A percentile compares a stretch with the other conserved stretches of the same genome.
Evolutionary conservation across 2,329 filamentous ascomycete genomes (phyloP).

Genomic region (Bipolaris sorokiniana): DNA sequence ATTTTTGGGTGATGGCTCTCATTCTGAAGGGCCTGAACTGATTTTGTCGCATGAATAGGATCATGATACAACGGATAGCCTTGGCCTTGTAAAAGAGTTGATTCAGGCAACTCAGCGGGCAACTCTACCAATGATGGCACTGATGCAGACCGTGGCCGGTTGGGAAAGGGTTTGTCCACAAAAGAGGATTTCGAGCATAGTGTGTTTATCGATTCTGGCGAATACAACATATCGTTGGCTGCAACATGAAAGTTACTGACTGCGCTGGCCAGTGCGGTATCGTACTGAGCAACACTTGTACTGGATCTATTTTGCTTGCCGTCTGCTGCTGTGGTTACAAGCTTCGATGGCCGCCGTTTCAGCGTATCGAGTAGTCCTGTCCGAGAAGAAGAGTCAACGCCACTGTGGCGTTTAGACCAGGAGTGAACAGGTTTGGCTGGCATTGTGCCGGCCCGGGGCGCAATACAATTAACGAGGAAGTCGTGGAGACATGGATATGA

Average conservation of each 20-base stretch:
- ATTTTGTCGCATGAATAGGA: conserved; percentile 20
- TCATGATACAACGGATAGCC: conserved; percentile 32
- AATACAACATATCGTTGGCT: conserved; percentile 53
- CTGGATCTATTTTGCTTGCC: conserved; percentile 27
- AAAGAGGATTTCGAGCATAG: conserved; percentile 35
- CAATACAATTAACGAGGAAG: conserved; percentile 6
- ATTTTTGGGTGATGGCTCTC: conserved; percentile 15
- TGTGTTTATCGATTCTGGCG: conserved; percentile 45
- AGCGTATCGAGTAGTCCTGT: conserved; percentile 43
- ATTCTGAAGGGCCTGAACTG: conserved; percentile 19
- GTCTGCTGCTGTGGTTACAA: conserved; percentile 38
- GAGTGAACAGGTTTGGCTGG: conserved; percentile 53
- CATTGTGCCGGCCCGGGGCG: conserved; percentile 33
- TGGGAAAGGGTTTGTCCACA: conserved; percentile 45
- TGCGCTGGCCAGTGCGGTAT: conserved; percentile 37
- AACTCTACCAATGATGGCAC: conserved; percentile 49
- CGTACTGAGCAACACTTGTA: conserved; percentile 38
- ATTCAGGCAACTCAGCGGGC: conserved; percentile 39
- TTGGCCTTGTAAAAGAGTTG: conserved; percentile 43
- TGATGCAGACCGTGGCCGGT: conserved; percentile 50
- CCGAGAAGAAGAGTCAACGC: conserved; percentile 44
- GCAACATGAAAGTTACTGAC: conserved; percentile 49
- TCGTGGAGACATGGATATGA: conserved; percentile 13
- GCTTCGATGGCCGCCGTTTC: conserved; percentile 38
- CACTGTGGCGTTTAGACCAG: conserved; percentile 52